phyloP scores from a whole-genome alignment of 257 asterid genomes.

The Buddleja alternifolia region DNA sequence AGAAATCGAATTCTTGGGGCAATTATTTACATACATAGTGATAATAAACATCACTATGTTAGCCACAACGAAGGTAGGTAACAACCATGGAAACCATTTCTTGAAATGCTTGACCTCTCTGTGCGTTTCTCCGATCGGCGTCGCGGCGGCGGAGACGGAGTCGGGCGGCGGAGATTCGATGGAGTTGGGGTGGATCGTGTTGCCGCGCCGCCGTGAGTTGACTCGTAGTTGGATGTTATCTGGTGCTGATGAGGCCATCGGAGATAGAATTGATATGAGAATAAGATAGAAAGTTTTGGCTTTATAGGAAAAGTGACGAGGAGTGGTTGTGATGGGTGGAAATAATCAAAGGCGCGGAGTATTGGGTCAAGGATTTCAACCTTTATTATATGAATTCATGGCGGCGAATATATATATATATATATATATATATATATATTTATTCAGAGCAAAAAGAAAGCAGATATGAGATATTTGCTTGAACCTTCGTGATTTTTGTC shows the following conservation, averaged over 20 bases:
- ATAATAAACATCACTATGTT: conserved; percentile 66
- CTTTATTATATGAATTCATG: no score
- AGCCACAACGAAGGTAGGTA: conserved; percentile 64
- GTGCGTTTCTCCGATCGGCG: conserved; percentile 25
- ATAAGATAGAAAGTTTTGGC: background rate
- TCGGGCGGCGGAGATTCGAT: conserved; percentile 34
- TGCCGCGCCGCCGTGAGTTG: conserved; percentile 50
- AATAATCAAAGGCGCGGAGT: no score
- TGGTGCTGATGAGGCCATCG: conserved; percentile 50
- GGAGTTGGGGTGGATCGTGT: conserved; percentile 58
- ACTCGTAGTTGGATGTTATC: conserved; percentile 46
- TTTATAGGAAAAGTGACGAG: no score
- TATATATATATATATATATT: no score
- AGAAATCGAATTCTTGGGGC: conserved; percentile 65
- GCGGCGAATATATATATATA: no score
- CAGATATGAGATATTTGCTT: no score
- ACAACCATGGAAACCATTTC: conserved; percentile 75
- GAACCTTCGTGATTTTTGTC: no score
- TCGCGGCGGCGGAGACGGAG: conserved; percentile 27
- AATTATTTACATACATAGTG: conserved; percentile 74
- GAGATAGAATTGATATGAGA: background rate
- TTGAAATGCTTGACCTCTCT: conserved; percentile 63
- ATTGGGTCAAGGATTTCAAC: no score
- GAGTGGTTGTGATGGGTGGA: no score
- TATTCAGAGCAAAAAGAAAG: no score